A percentile compares a stretch with the other conserved stretches of the same genome.
Evolutionary conservation across 2,329 filamentous ascomycete genomes (phyloP).

Genomic region (Arthrobotrys sphaeroides): DNA sequence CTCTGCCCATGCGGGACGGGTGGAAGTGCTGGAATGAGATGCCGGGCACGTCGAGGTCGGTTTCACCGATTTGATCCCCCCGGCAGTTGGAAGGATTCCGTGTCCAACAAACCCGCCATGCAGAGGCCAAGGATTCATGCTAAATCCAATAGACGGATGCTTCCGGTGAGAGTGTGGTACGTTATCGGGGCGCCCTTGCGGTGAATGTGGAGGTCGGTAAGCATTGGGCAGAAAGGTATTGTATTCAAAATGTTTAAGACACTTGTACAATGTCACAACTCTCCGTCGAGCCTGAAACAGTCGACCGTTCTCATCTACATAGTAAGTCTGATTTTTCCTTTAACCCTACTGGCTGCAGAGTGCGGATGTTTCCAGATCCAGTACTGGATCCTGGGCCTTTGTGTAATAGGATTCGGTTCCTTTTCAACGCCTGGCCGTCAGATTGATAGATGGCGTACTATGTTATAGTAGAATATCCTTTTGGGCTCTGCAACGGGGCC

Average conservation of each 20-base stretch:
- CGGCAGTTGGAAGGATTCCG: slow-evolving; percentile 42
- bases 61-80: slow-evolving; percentile 22
- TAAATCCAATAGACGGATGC: slow-evolving; percentile 4
- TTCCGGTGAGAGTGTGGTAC: slow-evolving; percentile 9
- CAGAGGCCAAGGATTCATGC: slow-evolving; percentile 18
- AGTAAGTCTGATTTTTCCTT: not conserved
- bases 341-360: slow-evolving; percentile 10
- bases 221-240: not conserved
- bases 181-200: not conserved
- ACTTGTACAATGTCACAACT: slow-evolving; percentile 28
- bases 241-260: slow-evolving; percentile 8
- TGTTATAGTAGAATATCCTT: not conserved
- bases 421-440: not conserved
- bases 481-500: not conserved
- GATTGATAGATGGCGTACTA: slow-evolving; percentile 11
- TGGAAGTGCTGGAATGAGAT: slow-evolving; percentile 7
- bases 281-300: not conserved
- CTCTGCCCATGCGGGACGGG: slow-evolving; percentile 24
- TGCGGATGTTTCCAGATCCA: not conserved
- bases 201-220: not conserved
- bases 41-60: not conserved
- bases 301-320: not conserved
- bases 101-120: slow-evolving; percentile 34
- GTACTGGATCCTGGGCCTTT: slow-evolving; percentile 15
- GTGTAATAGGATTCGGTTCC: not conserved